phyloP scores from a whole-genome alignment of 2,329 filamentous ascomycete species.

The Sclerotinia minor region DNA sequence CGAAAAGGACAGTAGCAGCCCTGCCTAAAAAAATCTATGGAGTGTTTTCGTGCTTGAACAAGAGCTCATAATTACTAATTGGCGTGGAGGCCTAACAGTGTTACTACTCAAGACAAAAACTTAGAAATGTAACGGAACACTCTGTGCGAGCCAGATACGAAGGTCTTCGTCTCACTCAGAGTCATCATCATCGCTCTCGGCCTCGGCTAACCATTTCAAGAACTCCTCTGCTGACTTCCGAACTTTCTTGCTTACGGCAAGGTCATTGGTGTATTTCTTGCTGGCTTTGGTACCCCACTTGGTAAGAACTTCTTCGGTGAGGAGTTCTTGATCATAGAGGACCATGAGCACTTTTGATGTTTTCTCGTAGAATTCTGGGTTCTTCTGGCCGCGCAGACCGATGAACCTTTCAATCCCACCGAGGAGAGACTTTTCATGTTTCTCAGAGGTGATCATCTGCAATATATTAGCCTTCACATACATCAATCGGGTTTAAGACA shows the following conservation, averaged over 20 bases:
- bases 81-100: background rate
- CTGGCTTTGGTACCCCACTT: constrained; percentile 93
- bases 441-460: constrained; percentile 81
- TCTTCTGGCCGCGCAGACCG: constrained; percentile 67
- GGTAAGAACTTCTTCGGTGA: constrained; percentile 84
- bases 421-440: constrained; percentile 92
- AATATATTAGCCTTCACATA: constrained; percentile 1
- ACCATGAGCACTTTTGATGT: constrained; percentile 85
- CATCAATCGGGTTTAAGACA: background rate
- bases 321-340: constrained; percentile 87
- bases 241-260: constrained; percentile 88
- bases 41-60: background rate
- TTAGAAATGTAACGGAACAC: background rate
- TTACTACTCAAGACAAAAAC: background rate
- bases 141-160: background rate
- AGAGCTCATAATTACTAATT: background rate
- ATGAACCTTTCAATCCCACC: constrained; percentile 94
- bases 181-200: constrained; percentile 70
- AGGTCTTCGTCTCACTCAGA: constrained; percentile 51
- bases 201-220: constrained; percentile 88
- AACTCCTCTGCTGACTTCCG: constrained; percentile 93
- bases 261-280: constrained; percentile 90
- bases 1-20: constrained; percentile 11
- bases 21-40: constrained; percentile 5
- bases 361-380: constrained; percentile 73